Evolutionary conservation across 2,329 filamentous ascomycete genomes (phyloP).

Genomic region (Pseudogymnoascus destructans): DNA sequence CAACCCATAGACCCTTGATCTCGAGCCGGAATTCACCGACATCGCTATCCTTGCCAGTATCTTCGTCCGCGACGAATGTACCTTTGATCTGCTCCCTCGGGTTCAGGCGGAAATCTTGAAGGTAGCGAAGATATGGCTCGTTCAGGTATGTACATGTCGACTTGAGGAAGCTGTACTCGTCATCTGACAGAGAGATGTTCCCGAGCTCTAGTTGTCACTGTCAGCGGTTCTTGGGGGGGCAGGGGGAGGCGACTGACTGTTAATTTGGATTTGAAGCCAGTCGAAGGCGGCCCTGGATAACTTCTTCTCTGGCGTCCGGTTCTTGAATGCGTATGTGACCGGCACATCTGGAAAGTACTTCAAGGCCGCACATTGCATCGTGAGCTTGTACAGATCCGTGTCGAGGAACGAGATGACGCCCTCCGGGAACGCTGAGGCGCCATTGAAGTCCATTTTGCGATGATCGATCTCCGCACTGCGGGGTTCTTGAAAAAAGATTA

Average conservation of each 20-base stretch:
- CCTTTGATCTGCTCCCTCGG: slow-evolving; percentile 61
- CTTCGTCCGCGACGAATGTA: slow-evolving; percentile 43
- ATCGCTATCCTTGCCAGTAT: slow-evolving; percentile 51
- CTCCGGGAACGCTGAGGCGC: slow-evolving; percentile 54
- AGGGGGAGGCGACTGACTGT: slow-evolving; percentile 41
- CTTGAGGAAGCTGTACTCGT: slow-evolving; percentile 70
- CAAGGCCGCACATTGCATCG: slow-evolving; percentile 94
- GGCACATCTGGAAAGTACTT: slow-evolving; percentile 76
- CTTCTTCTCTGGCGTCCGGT: slow-evolving; percentile 88
- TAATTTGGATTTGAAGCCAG: slow-evolving; percentile 77
- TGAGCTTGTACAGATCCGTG: slow-evolving; percentile 77
- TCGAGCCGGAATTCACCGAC: slow-evolving; percentile 64
- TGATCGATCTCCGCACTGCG: background rate
- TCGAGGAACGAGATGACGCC: slow-evolving; percentile 74
- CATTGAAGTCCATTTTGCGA: slow-evolving; percentile 48
- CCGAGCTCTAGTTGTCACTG: slow-evolving; percentile 51
- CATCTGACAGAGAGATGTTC: slow-evolving; percentile 62
- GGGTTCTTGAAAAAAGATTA: background rate
- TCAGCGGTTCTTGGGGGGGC: slow-evolving; percentile 17
- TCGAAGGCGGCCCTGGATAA: slow-evolving; percentile 68
- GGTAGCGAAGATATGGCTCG: slow-evolving; percentile 63
- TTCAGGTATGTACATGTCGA: slow-evolving; percentile 70
- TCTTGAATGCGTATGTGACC: slow-evolving; percentile 89
- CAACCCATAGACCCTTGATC: slow-evolving; percentile 75
- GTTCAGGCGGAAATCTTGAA: slow-evolving; percentile 67